phyloP scores from a whole-genome alignment of 768 basidiomycete species.

The Macrolepiota dolichaula region DNA sequence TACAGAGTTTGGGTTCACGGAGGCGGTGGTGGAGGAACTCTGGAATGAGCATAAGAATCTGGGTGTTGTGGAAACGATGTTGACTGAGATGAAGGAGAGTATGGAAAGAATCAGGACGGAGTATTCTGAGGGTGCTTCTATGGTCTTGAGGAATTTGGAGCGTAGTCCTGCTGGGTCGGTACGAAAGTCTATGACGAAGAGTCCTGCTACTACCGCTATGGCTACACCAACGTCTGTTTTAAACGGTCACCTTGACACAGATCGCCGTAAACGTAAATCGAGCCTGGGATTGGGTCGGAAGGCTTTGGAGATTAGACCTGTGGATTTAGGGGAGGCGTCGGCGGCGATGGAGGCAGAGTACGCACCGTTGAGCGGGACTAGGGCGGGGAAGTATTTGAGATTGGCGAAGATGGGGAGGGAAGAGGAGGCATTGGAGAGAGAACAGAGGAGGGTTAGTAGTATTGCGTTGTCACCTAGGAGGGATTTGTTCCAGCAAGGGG shows the following conservation, averaged over 20 bases:
- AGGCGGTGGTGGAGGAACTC: conserved; percentile 37
- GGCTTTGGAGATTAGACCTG: conserved; percentile 19
- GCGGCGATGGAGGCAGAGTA: conserved; percentile 12
- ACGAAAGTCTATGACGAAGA: not conserved
- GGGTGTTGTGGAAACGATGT: conserved; percentile 31
- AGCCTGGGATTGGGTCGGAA: not conserved
- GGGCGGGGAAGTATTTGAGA: conserved; percentile 23
- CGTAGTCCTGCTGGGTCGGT: not conserved
- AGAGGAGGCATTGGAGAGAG: conserved; percentile 32
- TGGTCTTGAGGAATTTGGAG: not conserved
- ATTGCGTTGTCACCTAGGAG: conserved; percentile 14
- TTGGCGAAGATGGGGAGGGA: conserved; percentile 30
- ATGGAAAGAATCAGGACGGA: conserved; percentile 23
- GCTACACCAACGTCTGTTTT: not conserved
- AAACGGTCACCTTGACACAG: not conserved
- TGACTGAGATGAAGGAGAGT: conserved; percentile 33
- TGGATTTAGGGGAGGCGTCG: conserved; percentile 1
- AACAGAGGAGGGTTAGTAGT: conserved; percentile 29
- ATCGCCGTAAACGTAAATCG: not conserved
- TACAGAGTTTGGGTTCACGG: conserved; percentile 39
- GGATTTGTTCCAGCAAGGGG: conserved; percentile 9
- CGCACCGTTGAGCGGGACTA: conserved; percentile 22
- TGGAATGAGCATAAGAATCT: conserved; percentile 32
- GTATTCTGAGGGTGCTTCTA: not conserved
- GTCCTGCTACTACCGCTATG: not conserved